A percentile compares a stretch with the other conserved stretches of the same genome.
These are phyloP conservation scores for Linum tenue DNA, from an alignment of 345 rosid genomes.

Conservation along the genomic window DNA sequence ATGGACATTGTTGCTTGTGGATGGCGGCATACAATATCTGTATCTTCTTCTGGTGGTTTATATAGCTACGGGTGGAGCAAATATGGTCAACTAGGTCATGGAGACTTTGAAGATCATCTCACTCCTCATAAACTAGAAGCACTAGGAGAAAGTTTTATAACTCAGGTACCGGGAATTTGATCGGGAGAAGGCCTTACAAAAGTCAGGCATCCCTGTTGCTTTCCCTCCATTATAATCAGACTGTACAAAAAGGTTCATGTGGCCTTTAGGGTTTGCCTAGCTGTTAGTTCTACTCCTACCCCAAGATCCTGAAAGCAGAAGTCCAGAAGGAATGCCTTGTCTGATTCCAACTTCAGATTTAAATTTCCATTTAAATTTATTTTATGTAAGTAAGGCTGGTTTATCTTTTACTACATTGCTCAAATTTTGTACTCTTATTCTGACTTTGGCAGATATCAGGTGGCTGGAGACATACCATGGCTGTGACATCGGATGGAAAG, in stretches of 20 bases:
- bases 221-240: too few relatives aligned
- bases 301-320: too few relatives aligned
- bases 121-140: slow-evolving; percentile 77
- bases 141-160: slow-evolving; percentile 45
- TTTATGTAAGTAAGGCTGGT: too few relatives aligned
- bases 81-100: slow-evolving; percentile 97
- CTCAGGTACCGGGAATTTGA: slow-evolving; percentile 43
- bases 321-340: too few relatives aligned
- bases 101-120: slow-evolving; percentile 86
- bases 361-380: too few relatives aligned
- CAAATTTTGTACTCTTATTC: slow-evolving; percentile 8
- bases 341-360: too few relatives aligned
- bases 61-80: slow-evolving; percentile 97
- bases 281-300: too few relatives aligned
- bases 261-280: too few relatives aligned
- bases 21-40: slow-evolving; percentile 93
- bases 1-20: slow-evolving; percentile 93
- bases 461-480: slow-evolving; percentile 99
- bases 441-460: slow-evolving; percentile 59
- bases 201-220: too few relatives aligned
- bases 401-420: slow-evolving; percentile 1
- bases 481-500: slow-evolving; percentile 71
- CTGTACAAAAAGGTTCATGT: too few relatives aligned
- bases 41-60: slow-evolving; percentile 63
- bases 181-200: too few relatives aligned